Conservation (phyloP, 495 filamentous ascomycete genomes). For the Geoglossum glabrum region DNA sequence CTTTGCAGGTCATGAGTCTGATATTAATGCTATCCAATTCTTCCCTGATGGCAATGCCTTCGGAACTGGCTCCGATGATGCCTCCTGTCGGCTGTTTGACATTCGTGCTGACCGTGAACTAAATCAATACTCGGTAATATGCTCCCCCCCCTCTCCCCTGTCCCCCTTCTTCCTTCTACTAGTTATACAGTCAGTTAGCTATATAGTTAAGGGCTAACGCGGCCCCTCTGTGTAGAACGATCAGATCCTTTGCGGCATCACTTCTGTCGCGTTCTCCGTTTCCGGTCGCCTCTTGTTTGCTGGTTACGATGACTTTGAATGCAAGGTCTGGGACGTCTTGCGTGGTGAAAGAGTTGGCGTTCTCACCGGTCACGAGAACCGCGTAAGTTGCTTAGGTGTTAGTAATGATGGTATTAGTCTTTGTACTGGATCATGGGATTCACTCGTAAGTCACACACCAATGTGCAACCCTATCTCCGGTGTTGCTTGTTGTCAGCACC, state of each 20-base stretch:
- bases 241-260: constrained; percentile 93
- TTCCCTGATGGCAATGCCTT: constrained; percentile 98
- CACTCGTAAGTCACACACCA: constrained; percentile 48
- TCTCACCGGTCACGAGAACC: constrained; percentile 91
- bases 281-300: constrained; percentile 91
- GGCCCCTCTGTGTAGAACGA: constrained; percentile 44
- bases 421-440: constrained; percentile 99
- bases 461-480: background rate
- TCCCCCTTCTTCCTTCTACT: background rate
- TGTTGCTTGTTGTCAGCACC: background rate
- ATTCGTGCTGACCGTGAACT: constrained; percentile 92
- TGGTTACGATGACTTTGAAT: constrained; percentile 97
- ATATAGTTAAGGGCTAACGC: constrained; percentile 6
- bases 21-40: constrained; percentile 98
- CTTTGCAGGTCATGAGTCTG: constrained; percentile 93
- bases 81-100: constrained; percentile 92
- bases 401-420: constrained; percentile 98
- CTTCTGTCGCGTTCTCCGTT: constrained; percentile 93
- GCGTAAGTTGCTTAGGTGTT: constrained; percentile 93
- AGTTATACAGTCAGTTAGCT: background rate
- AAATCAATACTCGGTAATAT: constrained; percentile 75
- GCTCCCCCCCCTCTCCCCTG: background rate
- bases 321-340: constrained; percentile 98
- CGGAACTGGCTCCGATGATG: constrained; percentile 94
- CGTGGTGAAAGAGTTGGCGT: constrained; percentile 94